These are phyloP conservation scores for Cutaneotrichosporon cutaneum DNA, from an alignment of 1,284 basidiomycete species.

Conservation along the genomic window DNA sequence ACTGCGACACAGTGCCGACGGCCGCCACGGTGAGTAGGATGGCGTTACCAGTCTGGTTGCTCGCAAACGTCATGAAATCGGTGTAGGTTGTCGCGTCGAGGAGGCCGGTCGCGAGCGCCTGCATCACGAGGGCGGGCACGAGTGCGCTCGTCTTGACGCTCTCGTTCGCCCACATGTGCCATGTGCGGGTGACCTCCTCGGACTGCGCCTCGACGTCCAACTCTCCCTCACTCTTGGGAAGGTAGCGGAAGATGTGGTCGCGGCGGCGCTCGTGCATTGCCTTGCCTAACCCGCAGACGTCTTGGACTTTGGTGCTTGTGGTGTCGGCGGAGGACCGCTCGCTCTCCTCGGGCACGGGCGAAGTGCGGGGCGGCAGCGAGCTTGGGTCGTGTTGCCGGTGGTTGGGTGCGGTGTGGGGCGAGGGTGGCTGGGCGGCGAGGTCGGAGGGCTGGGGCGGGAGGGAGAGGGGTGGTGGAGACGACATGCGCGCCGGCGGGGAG, in stretches of 20 bases:
- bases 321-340: conserved; percentile 1
- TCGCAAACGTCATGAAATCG: conserved; percentile 51
- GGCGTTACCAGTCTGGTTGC: conserved; percentile 52
- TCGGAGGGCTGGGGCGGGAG: background rate
- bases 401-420: background rate
- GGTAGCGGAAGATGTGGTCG: conserved; percentile 4
- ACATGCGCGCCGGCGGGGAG: background rate
- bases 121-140: conserved; percentile 38
- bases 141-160: conserved; percentile 31
- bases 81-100: conserved; percentile 52
- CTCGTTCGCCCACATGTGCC: conserved; percentile 33
- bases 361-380: background rate
- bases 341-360: conserved; percentile 8
- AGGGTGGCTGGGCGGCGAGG: background rate
- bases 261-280: conserved; percentile 1
- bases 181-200: background rate
- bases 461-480: background rate
- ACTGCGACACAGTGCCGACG: conserved; percentile 27
- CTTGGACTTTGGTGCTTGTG: background rate
- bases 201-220: conserved; percentile 3
- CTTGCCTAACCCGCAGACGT: background rate
- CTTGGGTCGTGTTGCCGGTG: background rate
- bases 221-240: background rate
- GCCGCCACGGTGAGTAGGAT: conserved; percentile 50
- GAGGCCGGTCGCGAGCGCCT: conserved; percentile 45